phyloP scores from a whole-genome alignment of 768 basidiomycete species.

The Fistulinella prunicolor region DNA sequence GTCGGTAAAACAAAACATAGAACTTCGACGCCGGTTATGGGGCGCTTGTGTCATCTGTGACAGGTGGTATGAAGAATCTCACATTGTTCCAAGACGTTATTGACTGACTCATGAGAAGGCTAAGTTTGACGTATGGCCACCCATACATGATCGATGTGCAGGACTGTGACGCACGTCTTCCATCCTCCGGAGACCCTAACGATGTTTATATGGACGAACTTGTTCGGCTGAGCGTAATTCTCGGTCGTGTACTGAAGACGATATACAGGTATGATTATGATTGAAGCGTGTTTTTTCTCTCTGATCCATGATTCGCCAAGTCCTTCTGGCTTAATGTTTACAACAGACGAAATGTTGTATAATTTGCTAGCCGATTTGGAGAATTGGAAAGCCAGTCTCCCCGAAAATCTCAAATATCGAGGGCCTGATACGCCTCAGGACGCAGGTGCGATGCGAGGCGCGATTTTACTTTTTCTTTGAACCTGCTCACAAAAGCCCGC shows the following conservation, averaged over 20 bases:
- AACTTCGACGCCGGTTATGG: slow-evolving; percentile 89
- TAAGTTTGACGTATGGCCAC: slow-evolving; percentile 85
- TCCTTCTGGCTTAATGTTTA: slow-evolving; percentile 82
- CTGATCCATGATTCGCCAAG: slow-evolving; percentile 36
- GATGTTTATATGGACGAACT: slow-evolving; percentile 88
- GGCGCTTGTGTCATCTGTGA: slow-evolving; percentile 92
- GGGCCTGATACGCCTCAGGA: slow-evolving; percentile 64
- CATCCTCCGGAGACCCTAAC: slow-evolving; percentile 78
- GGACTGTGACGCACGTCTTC: slow-evolving; percentile 93
- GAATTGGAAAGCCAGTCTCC: slow-evolving; percentile 76
- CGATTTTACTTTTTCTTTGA: background rate
- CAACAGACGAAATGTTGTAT: slow-evolving; percentile 77
- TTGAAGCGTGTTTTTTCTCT: background rate
- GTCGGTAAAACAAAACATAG: slow-evolving; percentile 78
- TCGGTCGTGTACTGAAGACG: slow-evolving; percentile 89
- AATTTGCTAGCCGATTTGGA: slow-evolving; percentile 63
- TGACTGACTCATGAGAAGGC: slow-evolving; percentile 44
- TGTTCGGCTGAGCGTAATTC: slow-evolving; percentile 84
- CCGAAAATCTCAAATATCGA: slow-evolving; percentile 71
- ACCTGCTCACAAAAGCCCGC: slow-evolving; percentile 1
- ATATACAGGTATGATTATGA: slow-evolving; percentile 71
- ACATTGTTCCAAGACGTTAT: slow-evolving; percentile 1
- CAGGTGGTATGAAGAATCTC: slow-evolving; percentile 63
- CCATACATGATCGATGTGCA: slow-evolving; percentile 96
- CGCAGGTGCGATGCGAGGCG: slow-evolving; percentile 51